phyloP scores from a whole-genome alignment of 768 basidiomycete species.

The Leucocoprinus leucothites region DNA sequence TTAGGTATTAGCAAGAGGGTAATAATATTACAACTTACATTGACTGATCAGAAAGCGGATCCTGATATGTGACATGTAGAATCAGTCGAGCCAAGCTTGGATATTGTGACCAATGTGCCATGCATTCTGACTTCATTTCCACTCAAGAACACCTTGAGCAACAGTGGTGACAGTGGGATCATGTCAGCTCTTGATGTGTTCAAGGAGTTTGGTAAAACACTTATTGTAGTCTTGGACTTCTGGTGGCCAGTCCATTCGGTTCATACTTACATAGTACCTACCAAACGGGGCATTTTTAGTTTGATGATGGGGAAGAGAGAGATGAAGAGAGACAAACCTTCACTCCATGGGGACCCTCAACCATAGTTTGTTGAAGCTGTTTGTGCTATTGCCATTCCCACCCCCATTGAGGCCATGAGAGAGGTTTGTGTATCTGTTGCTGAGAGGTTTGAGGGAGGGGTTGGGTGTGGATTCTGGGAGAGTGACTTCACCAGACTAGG shows the following conservation, averaged over 20 bases:
- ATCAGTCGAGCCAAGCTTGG: slow-evolving; percentile 94
- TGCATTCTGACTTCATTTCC: slow-evolving; percentile 77
- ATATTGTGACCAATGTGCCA: slow-evolving; percentile 80
- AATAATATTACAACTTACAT: slow-evolving; percentile 68
- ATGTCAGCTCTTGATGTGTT: slow-evolving; percentile 90
- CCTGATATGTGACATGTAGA: slow-evolving; percentile 93
- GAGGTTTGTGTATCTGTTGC: slow-evolving; percentile 24
- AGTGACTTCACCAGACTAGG: slow-evolving; percentile 40
- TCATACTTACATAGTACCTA: slow-evolving; percentile 85
- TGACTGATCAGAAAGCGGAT: slow-evolving; percentile 97
- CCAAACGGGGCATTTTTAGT: slow-evolving; percentile 9
- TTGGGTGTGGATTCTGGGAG: slow-evolving; percentile 81
- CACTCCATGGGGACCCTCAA: slow-evolving; percentile 82
- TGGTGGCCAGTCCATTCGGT: slow-evolving; percentile 77
- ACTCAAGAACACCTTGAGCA: slow-evolving; percentile 94
- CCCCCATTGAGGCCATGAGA: slow-evolving; percentile 11
- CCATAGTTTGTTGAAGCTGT: slow-evolving; percentile 54
- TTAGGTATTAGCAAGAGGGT: too few relatives aligned
- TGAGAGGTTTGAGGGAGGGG: slow-evolving; percentile 58
- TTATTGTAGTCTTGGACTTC: slow-evolving; percentile 93
- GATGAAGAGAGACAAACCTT: slow-evolving; percentile 45
- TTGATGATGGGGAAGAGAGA: slow-evolving; percentile 4
- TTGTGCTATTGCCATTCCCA: slow-evolving; percentile 33
- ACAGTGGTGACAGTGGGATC: slow-evolving; percentile 98
- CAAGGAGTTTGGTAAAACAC: slow-evolving; percentile 82